Conservation (phyloP, 257 asterid genomes). For the Primulina tabacum region DNA sequence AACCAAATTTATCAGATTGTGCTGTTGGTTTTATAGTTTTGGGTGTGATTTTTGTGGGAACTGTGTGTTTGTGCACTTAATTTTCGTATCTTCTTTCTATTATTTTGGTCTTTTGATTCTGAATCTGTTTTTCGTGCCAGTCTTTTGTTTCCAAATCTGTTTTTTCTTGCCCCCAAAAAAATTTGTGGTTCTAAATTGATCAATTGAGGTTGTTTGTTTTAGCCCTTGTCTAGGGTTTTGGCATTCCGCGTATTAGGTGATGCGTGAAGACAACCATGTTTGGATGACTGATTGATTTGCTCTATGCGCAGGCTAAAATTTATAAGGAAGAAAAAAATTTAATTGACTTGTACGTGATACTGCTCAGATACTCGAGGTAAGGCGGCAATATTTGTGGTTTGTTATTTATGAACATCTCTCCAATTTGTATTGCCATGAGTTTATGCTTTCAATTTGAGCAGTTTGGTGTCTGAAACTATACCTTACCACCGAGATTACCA, state of each 20-base stretch:
- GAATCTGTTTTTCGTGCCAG: not conserved
- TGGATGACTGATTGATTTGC: constrained; percentile 11
- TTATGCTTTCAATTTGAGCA: constrained; percentile 35
- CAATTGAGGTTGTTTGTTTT: constrained; percentile 3
- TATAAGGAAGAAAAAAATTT: constrained; percentile 72
- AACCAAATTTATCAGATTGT: constrained; percentile 15
- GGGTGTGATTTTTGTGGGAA: constrained; percentile 5
- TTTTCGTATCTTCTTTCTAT: not conserved
- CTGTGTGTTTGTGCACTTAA: not conserved
- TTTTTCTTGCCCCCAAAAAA: not conserved
- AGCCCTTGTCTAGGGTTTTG: constrained; percentile 1
- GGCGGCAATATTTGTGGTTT: constrained; percentile 13
- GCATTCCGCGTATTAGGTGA: constrained; percentile 1
- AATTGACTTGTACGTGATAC: constrained; percentile 71
- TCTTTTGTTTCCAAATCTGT: not conserved
- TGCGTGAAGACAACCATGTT: constrained; percentile 1
- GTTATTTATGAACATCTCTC: constrained; percentile 14
- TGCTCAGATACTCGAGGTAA: constrained; percentile 81
- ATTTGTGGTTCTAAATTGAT: constrained; percentile 6
- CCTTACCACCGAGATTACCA: constrained; percentile 78
- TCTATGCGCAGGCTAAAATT: constrained; percentile 56
- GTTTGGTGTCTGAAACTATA: constrained; percentile 89
- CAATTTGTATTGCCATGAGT: constrained; percentile 24
- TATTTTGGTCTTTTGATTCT: not conserved
- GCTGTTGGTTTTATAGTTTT: constrained; percentile 18